phyloP scores from a whole-genome alignment of 2,329 filamentous ascomycete species.

The Phialocephala sp. region DNA sequence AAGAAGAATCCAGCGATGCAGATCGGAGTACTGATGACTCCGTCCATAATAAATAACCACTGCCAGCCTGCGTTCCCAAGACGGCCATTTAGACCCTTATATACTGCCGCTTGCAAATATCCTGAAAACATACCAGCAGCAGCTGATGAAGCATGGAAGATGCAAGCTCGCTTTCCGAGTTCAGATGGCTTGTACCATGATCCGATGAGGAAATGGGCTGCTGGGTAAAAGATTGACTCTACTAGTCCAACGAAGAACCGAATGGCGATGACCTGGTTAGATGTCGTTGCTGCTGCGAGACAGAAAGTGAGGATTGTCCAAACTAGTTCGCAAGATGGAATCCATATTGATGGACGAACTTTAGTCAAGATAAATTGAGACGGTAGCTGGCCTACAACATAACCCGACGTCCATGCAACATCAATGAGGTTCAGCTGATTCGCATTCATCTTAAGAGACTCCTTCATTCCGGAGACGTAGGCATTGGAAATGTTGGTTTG shows the following conservation, averaged over 20 bases:
- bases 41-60: slow-evolving; percentile 55
- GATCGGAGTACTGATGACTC: slow-evolving; percentile 43
- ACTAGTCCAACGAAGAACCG: slow-evolving; percentile 51
- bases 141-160: slow-evolving; percentile 48
- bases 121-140: slow-evolving; percentile 51
- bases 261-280: slow-evolving; percentile 45
- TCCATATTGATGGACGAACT: slow-evolving; percentile 51
- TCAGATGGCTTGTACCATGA: slow-evolving; percentile 53
- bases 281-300: slow-evolving; percentile 46
- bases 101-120: slow-evolving; percentile 51
- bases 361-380: slow-evolving; percentile 48
- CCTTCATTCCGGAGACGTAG: slow-evolving; percentile 53
- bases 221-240: slow-evolving; percentile 38
- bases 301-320: slow-evolving; percentile 46
- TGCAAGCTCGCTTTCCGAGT: slow-evolving; percentile 49
- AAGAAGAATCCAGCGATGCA: slow-evolving; percentile 41
- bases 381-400: slow-evolving; percentile 55
- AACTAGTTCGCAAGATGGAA: slow-evolving; percentile 49
- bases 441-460: slow-evolving; percentile 52
- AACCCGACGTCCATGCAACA: slow-evolving; percentile 57
- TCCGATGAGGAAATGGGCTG: slow-evolving; percentile 44
- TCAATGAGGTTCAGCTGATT: slow-evolving; percentile 49
- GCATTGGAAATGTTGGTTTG: slow-evolving; percentile 46
- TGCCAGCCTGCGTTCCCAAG: slow-evolving; percentile 50
- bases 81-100: slow-evolving; percentile 47